Evolutionary conservation across 192 early-diverging fungal species (phyloP).

Genomic region (Entophlyctis luteolus): DNA sequence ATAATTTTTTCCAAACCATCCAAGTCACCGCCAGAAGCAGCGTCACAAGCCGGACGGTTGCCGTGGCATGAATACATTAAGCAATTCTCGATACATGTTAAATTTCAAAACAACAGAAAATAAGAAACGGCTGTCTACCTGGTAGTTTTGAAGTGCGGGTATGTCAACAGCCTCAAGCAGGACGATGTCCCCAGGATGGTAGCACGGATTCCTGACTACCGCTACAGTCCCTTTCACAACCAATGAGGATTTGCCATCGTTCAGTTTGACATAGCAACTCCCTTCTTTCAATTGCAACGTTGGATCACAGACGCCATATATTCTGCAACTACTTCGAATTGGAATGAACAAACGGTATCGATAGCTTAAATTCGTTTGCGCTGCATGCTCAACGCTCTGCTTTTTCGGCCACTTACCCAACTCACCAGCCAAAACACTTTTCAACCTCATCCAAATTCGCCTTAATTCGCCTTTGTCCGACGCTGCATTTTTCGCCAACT

Average conservation of each 20-base stretch:
- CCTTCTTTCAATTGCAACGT: not conserved
- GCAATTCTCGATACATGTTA: not conserved
- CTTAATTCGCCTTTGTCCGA: not conserved
- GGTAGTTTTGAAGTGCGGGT: not conserved
- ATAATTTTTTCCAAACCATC: too few species aligned
- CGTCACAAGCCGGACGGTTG: conserved; percentile 6
- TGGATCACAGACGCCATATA: conserved; percentile 28
- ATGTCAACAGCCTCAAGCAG: conserved; percentile 18
- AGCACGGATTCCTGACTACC: conserved; percentile 27
- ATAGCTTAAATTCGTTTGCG: not conserved
- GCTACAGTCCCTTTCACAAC: conserved; percentile 17
- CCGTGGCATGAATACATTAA: conserved; percentile 24
- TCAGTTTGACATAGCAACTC: conserved; percentile 7
- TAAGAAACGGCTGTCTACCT: too few species aligned
- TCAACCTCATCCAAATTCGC: not conserved
- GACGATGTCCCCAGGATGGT: conserved; percentile 30
- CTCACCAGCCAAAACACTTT: not conserved
- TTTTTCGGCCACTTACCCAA: conserved; percentile 6
- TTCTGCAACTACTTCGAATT: not conserved
- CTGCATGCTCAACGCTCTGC: not conserved
- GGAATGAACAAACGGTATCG: conserved; percentile 12
- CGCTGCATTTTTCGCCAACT: not conserved
- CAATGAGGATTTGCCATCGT: not conserved
- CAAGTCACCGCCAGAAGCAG: conserved; percentile 22
- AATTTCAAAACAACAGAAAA: too few species aligned